These are phyloP conservation scores for Aspergillus pseudoglaucus DNA, from an alignment of 2,329 filamentous ascomycete species.

Conservation along the genomic window DNA sequence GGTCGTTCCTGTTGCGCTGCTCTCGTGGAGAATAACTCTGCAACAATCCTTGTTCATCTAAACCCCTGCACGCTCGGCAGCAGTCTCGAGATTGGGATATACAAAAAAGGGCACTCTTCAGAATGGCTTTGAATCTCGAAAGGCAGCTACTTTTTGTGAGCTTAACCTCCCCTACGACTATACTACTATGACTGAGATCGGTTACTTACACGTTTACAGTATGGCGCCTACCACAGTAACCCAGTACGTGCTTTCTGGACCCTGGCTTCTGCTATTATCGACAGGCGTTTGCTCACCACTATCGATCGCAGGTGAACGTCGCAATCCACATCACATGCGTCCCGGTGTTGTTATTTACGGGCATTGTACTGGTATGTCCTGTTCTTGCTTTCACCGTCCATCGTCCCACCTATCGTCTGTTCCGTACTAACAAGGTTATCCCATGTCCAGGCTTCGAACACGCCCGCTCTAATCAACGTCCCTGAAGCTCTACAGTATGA, in stretches of 20 bases:
- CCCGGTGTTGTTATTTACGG: conserved; percentile 55
- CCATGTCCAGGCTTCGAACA: conserved; percentile 49
- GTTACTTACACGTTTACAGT: conserved; percentile 39
- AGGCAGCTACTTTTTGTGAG: conserved; percentile 62
- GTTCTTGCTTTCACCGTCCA: background rate
- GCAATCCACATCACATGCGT: conserved; percentile 59
- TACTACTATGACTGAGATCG: background rate
- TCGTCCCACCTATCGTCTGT: background rate
- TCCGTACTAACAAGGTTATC: background rate
- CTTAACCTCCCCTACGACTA: conserved; percentile 8
- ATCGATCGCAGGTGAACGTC: conserved; percentile 50
- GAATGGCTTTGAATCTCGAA: conserved; percentile 54
- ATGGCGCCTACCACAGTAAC: conserved; percentile 61
- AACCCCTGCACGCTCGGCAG: background rate
- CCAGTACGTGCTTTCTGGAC: conserved; percentile 40
- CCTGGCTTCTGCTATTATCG: conserved; percentile 5
- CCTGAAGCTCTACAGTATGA: conserved; percentile 50
- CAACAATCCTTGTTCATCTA: background rate
- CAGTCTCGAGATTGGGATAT: background rate
- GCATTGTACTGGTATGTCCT: conserved; percentile 49
- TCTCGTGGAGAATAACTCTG: background rate
- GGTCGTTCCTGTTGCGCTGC: background rate
- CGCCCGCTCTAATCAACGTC: conserved; percentile 45
- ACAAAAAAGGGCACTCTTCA: conserved; percentile 1
- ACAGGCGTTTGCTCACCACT: conserved; percentile 10